A percentile compares a stretch with the other conserved stretches of the same genome.
These are phyloP conservation scores for Talaromyces sp. DNA, from an alignment of 2,329 filamentous ascomycete species.

Conservation along the genomic window DNA sequence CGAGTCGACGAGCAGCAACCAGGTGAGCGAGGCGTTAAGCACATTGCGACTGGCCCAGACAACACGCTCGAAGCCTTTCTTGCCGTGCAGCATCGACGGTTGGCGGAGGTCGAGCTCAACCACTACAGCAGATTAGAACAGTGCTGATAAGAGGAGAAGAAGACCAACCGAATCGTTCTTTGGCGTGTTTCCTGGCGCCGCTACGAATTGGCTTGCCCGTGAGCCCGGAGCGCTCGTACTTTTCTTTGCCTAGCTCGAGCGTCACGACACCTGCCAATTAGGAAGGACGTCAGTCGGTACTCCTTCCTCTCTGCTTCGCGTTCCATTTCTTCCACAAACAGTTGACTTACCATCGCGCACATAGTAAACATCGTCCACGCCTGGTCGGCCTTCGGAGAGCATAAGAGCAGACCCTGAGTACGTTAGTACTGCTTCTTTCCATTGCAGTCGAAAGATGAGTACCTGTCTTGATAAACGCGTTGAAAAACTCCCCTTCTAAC, in stretches of 20 bases:
- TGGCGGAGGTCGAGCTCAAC: conserved; percentile 71
- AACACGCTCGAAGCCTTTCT: conserved; percentile 74
- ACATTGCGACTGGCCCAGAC: conserved; percentile 75
- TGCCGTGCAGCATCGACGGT: conserved; percentile 74
- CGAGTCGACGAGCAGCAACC: conserved; percentile 67
- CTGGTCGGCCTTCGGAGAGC: conserved; percentile 71
- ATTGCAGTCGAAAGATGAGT: conserved; percentile 10
- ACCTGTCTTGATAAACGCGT: conserved; percentile 78
- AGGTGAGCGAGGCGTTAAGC: conserved; percentile 61
- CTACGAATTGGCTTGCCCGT: conserved; percentile 62
- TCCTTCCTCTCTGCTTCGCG: neutral
- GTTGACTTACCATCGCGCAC: conserved; percentile 58
- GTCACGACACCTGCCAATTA: conserved; percentile 58
- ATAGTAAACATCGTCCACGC: conserved; percentile 66
- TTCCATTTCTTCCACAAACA: neutral
- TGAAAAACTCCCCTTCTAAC: conserved; percentile 71
- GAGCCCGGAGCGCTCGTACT: conserved; percentile 77
- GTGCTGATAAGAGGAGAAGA: neutral
- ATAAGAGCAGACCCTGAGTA: conserved; percentile 68
- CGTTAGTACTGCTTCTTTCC: conserved; percentile 4
- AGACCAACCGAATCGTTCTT: conserved; percentile 67
- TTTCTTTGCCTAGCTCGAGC: conserved; percentile 73
- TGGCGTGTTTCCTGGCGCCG: conserved; percentile 58
- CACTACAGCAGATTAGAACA: conserved; percentile 43
- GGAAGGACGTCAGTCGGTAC: neutral